A percentile compares a stretch with the other conserved stretches of the same genome.
These are phyloP conservation scores for Straminergon stramineum DNA, from an alignment of 225 moss, liverwort and hornwort species.

Conservation along the genomic window DNA sequence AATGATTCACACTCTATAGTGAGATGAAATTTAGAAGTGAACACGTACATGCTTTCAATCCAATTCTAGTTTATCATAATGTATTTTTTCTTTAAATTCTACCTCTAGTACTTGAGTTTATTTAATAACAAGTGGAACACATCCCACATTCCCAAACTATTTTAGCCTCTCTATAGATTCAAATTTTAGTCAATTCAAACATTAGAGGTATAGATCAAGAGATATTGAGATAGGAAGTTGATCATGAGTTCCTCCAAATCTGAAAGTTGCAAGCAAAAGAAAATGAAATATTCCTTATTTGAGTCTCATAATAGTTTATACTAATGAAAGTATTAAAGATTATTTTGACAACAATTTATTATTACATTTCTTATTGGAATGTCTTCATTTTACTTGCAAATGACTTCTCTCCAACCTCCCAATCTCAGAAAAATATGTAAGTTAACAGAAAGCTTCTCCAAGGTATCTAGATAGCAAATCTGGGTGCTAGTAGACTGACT, in stretches of 20 bases:
- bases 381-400: too few species aligned
- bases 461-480: too few species aligned
- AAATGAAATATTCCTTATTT: not conserved
- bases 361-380: not conserved
- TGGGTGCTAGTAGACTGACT: too few species aligned
- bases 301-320: not conserved
- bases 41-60: accelerated
- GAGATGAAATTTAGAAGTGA: not conserved
- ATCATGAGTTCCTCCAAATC: not conserved
- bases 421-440: too few species aligned
- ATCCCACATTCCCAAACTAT: not conserved
- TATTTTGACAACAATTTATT: not conserved
- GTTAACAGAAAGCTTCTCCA: too few species aligned
- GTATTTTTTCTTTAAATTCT: not conserved
- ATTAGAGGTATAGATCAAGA: not conserved
- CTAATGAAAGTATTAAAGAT: not conserved
- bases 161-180: not conserved
- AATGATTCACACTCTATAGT: not conserved
- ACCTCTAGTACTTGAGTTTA: too few species aligned
- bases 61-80: not conserved
- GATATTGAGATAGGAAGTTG: not conserved
- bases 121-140: not conserved
- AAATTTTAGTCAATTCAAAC: not conserved
- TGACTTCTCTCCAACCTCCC: too few species aligned
- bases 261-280: not conserved